phyloP scores from a whole-genome alignment of 345 rosid species.

The Mallotus nudiflorus region DNA sequence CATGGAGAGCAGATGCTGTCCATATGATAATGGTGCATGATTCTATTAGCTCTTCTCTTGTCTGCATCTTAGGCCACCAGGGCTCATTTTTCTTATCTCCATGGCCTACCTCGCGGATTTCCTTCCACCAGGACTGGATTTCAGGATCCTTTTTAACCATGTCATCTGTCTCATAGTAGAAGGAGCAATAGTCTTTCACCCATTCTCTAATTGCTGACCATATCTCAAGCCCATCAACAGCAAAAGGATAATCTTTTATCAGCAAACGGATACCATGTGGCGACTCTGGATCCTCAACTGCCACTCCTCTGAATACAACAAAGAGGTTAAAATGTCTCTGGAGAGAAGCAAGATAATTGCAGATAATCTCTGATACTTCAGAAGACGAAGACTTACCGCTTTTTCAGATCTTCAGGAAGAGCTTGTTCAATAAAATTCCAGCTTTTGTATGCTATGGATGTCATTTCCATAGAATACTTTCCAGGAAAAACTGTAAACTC shows the following conservation, averaged over 20 bases:
- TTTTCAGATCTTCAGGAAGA: conserved; percentile 44
- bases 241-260: conserved; percentile 45
- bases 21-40: conserved; percentile 43
- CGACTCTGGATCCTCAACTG: conserved; percentile 34
- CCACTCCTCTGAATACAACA: conserved; percentile 39
- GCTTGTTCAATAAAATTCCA: conserved; percentile 48
- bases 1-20: conserved; percentile 50
- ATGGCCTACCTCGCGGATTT: conserved; percentile 39
- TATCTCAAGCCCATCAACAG: conserved; percentile 51
- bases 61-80: conserved; percentile 50
- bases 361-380: background rate
- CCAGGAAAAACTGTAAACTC: conserved; percentile 41
- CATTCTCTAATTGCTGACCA: conserved; percentile 48
- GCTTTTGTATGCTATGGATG: conserved; percentile 37
- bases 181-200: conserved; percentile 41
- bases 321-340: background rate
- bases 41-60: conserved; percentile 31
- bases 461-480: conserved; percentile 43
- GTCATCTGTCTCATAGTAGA: conserved; percentile 38
- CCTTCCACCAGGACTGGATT: conserved; percentile 52
- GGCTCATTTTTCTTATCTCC: conserved; percentile 42
- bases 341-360: background rate
- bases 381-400: conserved; percentile 25
- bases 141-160: conserved; percentile 33
- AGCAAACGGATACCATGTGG: conserved; percentile 34